Evolutionary conservation across 805 yeast genomes (phyloP).

Genomic region (Monosporozyma solicola): DNA sequence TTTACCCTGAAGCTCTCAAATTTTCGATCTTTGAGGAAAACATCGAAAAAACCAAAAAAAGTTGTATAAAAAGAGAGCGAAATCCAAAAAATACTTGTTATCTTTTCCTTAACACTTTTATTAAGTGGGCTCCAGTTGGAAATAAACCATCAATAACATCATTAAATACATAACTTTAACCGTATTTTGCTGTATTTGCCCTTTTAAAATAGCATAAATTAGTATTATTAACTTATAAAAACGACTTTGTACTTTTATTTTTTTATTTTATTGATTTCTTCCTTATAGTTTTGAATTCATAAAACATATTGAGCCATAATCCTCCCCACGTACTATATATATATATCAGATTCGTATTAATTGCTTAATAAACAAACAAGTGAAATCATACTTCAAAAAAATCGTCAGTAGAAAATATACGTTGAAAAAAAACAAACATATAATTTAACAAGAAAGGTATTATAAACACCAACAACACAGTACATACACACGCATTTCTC

Average conservation of each 20-base stretch:
- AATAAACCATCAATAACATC: not conserved
- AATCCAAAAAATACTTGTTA: not conserved
- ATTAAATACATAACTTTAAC: not conserved
- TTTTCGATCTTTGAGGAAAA: not conserved
- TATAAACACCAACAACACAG: not conserved
- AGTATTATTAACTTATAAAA: not conserved
- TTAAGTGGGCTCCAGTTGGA: not conserved
- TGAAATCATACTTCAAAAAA: not conserved
- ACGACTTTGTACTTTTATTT: not conserved
- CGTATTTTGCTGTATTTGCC: not conserved
- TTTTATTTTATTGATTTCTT: not conserved
- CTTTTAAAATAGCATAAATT: not conserved
- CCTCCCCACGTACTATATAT: not conserved
- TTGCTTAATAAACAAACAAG: not conserved
- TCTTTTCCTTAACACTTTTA: not conserved
- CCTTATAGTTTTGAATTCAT: not conserved
- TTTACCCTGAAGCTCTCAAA: not conserved
- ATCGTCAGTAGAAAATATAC: not conserved
- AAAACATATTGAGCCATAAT: not conserved
- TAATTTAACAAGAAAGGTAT: too few relatives aligned
- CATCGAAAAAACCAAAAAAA: not conserved
- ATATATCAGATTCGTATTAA: not conserved
- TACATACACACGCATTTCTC: not conserved
- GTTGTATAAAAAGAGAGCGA: not conserved
- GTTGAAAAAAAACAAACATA: not conserved